Conservation (phyloP, 345 rosid species). For the Hibiscus trionum region DNA sequence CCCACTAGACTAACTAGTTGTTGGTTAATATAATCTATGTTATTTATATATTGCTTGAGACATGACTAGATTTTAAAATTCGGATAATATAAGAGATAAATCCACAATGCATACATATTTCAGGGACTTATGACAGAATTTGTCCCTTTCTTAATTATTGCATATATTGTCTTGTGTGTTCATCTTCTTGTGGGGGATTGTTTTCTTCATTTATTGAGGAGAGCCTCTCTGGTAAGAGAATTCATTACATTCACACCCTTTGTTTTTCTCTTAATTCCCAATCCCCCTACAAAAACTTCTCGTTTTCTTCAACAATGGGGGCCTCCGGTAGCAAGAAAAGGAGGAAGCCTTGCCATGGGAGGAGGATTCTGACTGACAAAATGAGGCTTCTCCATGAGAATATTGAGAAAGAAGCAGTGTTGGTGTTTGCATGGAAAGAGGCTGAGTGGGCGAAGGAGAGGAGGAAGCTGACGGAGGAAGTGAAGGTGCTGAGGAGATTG, state of each 20-base stretch:
- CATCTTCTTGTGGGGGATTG: not conserved
- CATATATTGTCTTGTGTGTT: not conserved
- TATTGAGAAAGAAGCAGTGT: constrained; percentile 17
- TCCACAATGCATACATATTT: too few relatives aligned
- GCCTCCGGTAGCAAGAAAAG: constrained; percentile 35
- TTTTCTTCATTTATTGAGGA: constrained; percentile 13
- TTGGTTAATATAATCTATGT: too few relatives aligned
- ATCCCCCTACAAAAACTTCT: not conserved
- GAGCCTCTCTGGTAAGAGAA: constrained; percentile 17
- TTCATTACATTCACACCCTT: constrained; percentile 25
- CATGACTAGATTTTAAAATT: too few relatives aligned
- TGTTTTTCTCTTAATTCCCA: constrained; percentile 6
- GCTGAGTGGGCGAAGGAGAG: constrained; percentile 69
- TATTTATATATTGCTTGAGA: too few relatives aligned
- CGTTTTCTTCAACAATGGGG: constrained; percentile 26
- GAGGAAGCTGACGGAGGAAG: constrained; percentile 57
- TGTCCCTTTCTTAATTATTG: too few relatives aligned
- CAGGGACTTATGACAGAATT: too few relatives aligned
- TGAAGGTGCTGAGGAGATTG: constrained; percentile 39
- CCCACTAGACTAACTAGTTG: too few relatives aligned
- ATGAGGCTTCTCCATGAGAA: constrained; percentile 35
- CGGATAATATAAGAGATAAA: too few relatives aligned
- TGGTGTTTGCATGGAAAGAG: constrained; percentile 41
- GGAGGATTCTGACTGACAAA: constrained; percentile 25
- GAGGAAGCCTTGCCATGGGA: constrained; percentile 7